Percentiles rank a stretch among this genome's conserved stretches.
Conservation (phyloP, 2,329 filamentous ascomycete species). For the Blumeriella jaapii region DNA sequence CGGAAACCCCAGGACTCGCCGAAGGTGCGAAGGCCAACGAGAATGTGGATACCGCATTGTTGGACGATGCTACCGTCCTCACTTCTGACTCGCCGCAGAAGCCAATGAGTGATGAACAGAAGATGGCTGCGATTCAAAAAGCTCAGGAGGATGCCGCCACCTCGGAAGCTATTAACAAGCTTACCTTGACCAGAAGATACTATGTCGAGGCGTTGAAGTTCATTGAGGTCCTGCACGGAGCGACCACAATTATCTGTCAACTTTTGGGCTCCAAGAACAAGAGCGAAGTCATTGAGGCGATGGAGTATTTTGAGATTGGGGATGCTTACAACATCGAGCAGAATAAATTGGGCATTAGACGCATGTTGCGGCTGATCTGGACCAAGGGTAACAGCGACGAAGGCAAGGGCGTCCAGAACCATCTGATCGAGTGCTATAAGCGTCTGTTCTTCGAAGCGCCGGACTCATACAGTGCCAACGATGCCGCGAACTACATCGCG, state of each 20-base stretch:
- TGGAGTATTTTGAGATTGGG: constrained; percentile 94
- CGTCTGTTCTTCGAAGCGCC: constrained; percentile 93
- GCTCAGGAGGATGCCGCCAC: constrained; percentile 80
- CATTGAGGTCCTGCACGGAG: constrained; percentile 79
- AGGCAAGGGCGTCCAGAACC: constrained; percentile 93
- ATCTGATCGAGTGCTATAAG: constrained; percentile 94
- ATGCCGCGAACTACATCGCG: constrained; percentile 89
- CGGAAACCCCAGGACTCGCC: constrained; percentile 59
- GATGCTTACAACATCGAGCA: constrained; percentile 95
- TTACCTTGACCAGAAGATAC: constrained; percentile 80
- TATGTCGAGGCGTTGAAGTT: constrained; percentile 90
- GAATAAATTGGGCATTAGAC: constrained; percentile 80
- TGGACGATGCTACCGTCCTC: constrained; percentile 81
- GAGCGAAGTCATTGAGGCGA: constrained; percentile 95
- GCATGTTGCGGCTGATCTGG: constrained; percentile 96
- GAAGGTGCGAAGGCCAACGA: constrained; percentile 45
- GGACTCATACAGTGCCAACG: constrained; percentile 74
- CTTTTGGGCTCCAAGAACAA: constrained; percentile 92
- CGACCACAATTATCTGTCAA: constrained; percentile 71
- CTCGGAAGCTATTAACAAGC: constrained; percentile 74
- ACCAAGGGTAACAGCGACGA: constrained; percentile 99
- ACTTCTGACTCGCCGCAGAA: constrained; percentile 55
- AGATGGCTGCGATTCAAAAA: constrained; percentile 61
- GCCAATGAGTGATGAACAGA: constrained; percentile 70
- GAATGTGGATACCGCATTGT: constrained; percentile 62